These are phyloP conservation scores for Dentipellis sp. DNA, from an alignment of 768 basidiomycete genomes.

Conservation along the genomic window DNA sequence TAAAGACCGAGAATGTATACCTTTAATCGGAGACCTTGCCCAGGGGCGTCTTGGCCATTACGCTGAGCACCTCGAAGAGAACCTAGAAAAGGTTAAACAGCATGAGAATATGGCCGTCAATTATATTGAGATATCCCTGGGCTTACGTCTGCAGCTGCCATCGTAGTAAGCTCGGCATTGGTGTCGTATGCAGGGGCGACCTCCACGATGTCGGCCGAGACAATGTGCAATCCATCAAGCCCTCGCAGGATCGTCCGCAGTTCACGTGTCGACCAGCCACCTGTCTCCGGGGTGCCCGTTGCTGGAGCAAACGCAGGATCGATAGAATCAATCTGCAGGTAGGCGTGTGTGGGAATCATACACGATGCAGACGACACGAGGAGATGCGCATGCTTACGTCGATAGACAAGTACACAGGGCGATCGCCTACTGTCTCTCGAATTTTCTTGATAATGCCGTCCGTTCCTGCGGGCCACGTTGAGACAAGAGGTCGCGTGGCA, in stretches of 20 bases:
- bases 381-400: constrained; percentile 37
- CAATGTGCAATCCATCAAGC: constrained; percentile 64
- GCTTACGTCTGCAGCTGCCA: constrained; percentile 54
- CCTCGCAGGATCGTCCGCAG: constrained; percentile 69
- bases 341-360: constrained; percentile 1
- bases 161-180: constrained; percentile 53
- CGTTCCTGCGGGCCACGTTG: constrained; percentile 34
- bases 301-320: constrained; percentile 80
- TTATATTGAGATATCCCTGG: constrained; percentile 28
- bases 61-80: constrained; percentile 64
- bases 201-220: constrained; percentile 79
- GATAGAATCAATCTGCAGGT: constrained; percentile 60
- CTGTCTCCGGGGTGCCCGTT: constrained; percentile 79
- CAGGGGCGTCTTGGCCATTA: constrained; percentile 74
- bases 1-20: neutral
- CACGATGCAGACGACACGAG: neutral
- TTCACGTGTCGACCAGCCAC: constrained; percentile 80
- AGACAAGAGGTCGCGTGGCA: neutral
- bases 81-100: constrained; percentile 30
- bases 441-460: constrained; percentile 77
- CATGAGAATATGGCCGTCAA: constrained; percentile 12
- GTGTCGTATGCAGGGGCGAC: constrained; percentile 77
- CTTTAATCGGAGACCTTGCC: constrained; percentile 34
- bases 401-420: constrained; percentile 72
- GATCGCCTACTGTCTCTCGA: constrained; percentile 62